Evolutionary conservation across 2,329 filamentous ascomycete species (phyloP).

Genomic region (Neophaeococcomyces aloes): DNA sequence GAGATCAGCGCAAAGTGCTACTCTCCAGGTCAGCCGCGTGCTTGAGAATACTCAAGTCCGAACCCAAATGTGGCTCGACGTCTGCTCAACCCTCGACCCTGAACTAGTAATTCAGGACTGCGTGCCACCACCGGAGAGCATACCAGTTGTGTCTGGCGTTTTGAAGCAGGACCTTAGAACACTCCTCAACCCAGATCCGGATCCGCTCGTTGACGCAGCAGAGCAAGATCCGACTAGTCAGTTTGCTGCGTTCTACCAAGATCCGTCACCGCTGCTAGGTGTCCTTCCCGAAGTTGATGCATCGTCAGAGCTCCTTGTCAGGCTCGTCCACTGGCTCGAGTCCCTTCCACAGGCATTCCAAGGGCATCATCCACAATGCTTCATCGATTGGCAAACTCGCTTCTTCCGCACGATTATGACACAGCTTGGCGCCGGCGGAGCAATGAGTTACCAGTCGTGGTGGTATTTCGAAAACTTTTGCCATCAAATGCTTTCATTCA

Average conservation of each 20-base stretch:
- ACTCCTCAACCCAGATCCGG: slow-evolving; percentile 30
- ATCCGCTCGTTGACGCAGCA: slow-evolving; percentile 15
- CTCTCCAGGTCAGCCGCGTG: slow-evolving; percentile 88
- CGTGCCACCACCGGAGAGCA: slow-evolving; percentile 43
- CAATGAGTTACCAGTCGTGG: slow-evolving; percentile 39
- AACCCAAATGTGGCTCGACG: slow-evolving; percentile 92
- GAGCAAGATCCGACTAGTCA: slow-evolving; percentile 28
- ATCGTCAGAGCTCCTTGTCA: slow-evolving; percentile 23
- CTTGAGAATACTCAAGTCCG: slow-evolving; percentile 79
- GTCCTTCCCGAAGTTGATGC: slow-evolving; percentile 1
- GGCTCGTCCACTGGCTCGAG: slow-evolving; percentile 37
- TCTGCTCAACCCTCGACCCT: slow-evolving; percentile 54
- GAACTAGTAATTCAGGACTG: slow-evolving; percentile 48
- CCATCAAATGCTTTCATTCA: slow-evolving; percentile 21
- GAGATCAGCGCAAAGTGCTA: slow-evolving; percentile 82
- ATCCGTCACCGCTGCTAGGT: not conserved
- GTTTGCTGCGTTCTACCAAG: slow-evolving; percentile 18
- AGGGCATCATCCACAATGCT: slow-evolving; percentile 34
- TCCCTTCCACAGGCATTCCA: slow-evolving; percentile 31
- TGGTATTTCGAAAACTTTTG: slow-evolving; percentile 27
- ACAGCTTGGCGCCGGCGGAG: slow-evolving; percentile 34
- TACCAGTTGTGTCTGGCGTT: slow-evolving; percentile 28
- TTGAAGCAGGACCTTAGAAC: slow-evolving; percentile 36
- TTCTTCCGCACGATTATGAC: slow-evolving; percentile 36
- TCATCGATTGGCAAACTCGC: slow-evolving; percentile 35